Evolutionary conservation across 2,329 filamentous ascomycete genomes (phyloP), one percentile per base, ranked within the genome.

Genomic region (Tolypocladium guangdongense): DNA sequence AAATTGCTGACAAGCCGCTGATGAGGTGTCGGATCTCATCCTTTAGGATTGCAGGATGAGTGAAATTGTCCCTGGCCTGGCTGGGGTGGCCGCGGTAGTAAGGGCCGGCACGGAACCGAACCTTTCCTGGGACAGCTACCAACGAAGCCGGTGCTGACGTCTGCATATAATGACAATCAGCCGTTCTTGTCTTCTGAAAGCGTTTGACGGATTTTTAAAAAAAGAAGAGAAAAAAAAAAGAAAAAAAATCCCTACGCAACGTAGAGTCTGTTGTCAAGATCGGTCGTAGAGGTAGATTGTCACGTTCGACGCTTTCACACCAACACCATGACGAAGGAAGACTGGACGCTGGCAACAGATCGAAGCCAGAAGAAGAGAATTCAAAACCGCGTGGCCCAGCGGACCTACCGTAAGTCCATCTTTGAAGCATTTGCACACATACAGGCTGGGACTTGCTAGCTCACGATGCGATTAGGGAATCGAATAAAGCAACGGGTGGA

Each of bases 401-500:
- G 52, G 20, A 54, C 52, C 18, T 54, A 54, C 36, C 52, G 52
- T 54, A 48, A 50, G 52, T 43, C 14, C 12, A 12, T 16, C 39
- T 7, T 27, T 5, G 22, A 12, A 4, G 22, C 12, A 16, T 37
- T 27, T 12, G 20, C 11, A 35, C n/a, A n/a, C n/a, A n/a, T n/a
- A n/a, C 35, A 16, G 6, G 6, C 11, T 27, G 12, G 12, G 39
- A 11, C 39, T 11, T 8, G 20, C 33, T 27, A 36, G 30, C 51
- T 47, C 10, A 36, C 43, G 12, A 1, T 12, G 20, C n/a, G 3
- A 22, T 10, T 30, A 54, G 52, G 52, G 7, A 54, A 54, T 36
- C 49, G 52, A 16, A 54, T 54, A 51, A 54, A 54, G 47, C 48
- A 54, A 22, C 37, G 52, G 7, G 49, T 54, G 35, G 52, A 54